Conservation (phyloP, 768 basidiomycete species). For the Imleria badia region DNA sequence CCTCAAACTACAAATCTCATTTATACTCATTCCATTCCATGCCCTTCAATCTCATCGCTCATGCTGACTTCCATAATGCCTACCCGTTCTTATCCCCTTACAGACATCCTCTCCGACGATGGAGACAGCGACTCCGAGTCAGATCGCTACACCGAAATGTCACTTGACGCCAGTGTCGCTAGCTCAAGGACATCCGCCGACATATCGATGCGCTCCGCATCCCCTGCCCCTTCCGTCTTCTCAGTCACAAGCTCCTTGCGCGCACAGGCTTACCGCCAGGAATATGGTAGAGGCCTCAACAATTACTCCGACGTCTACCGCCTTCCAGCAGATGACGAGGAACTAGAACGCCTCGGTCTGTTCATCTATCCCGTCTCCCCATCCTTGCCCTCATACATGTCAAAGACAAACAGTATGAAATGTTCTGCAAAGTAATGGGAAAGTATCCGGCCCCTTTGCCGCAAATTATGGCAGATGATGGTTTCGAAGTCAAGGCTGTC, state of each 20-base stretch:
- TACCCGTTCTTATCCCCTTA: slow-evolving; percentile 1
- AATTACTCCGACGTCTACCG: slow-evolving; percentile 79
- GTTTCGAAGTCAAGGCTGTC: slow-evolving; percentile 57
- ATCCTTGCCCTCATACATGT: slow-evolving; percentile 10
- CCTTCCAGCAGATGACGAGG: slow-evolving; percentile 78
- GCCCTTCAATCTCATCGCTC: not conserved
- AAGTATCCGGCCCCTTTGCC: slow-evolving; percentile 61
- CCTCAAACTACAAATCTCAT: slow-evolving; percentile 20
- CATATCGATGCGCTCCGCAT: slow-evolving; percentile 58
- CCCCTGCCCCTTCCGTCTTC: slow-evolving; percentile 67
- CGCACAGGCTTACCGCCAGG: slow-evolving; percentile 56
- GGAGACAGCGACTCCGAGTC: slow-evolving; percentile 47
- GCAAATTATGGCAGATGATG: slow-evolving; percentile 59
- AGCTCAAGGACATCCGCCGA: slow-evolving; percentile 61
- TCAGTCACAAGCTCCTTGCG: slow-evolving; percentile 67
- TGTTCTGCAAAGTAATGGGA: slow-evolving; percentile 66
- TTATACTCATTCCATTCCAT: slow-evolving; percentile 20
- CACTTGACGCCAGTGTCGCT: slow-evolving; percentile 39
- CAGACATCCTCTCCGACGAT: slow-evolving; percentile 37
- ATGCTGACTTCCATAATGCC: slow-evolving; percentile 18
- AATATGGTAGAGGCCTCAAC: slow-evolving; percentile 70
- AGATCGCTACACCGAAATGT: slow-evolving; percentile 41
- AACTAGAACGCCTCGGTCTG: slow-evolving; percentile 66
- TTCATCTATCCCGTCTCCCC: slow-evolving; percentile 4
- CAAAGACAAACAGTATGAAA: slow-evolving; percentile 64